Base-by-base conservation (phyloP, 2,329 filamentous ascomycete genomes). In the Colletotrichum paranaense region DNA sequence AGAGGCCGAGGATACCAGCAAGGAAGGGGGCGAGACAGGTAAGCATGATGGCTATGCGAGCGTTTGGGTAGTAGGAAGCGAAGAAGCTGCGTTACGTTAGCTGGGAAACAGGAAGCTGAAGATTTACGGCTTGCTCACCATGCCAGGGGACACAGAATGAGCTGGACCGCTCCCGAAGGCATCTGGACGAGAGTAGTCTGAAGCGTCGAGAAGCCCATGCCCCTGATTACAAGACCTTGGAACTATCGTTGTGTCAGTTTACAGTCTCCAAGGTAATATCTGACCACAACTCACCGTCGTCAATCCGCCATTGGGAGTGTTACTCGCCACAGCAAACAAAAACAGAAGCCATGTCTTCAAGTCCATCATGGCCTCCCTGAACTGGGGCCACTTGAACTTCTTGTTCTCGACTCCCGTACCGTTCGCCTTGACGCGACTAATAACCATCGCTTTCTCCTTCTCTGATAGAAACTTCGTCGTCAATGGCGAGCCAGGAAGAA, bases 341-440 rank as follows among this genome's bases (percentile, higher is more conserved):
- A 92, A 83, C 84, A 90, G 93, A 4, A 93, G 84, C 77, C 90
- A 89, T 0, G 85, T 88, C 78, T 89, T 89, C 12, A 84, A 81
- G 59, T 89, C 88, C 0, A 84, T 71, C 4, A 84, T 76, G 0
- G 83, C 80, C 74, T 90, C 87, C 16, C 88, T 84, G 1, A 93
- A 84, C 74, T 96, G 94, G 22, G 88, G 86, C 83, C 88, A 85
- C 75, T 93, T 93, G 81, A 92, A 93, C 75, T 93, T 87, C 75
- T 91, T 91, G 75, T 90, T 93, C 2, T 92, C 92, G n/a, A 93
- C 91, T 0, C 94, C 93, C 73, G 94, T 94, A 78, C 94, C 90
- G 76, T 96, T 96, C 32, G 90, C 86, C 0, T 93, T 87, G 5
- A 96, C 89, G 0, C 94, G 88, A 75, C 94, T 93, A 24, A 95